phyloP scores from a whole-genome alignment of 495 filamentous ascomycete genomes.

The Penicillium manginii region DNA sequence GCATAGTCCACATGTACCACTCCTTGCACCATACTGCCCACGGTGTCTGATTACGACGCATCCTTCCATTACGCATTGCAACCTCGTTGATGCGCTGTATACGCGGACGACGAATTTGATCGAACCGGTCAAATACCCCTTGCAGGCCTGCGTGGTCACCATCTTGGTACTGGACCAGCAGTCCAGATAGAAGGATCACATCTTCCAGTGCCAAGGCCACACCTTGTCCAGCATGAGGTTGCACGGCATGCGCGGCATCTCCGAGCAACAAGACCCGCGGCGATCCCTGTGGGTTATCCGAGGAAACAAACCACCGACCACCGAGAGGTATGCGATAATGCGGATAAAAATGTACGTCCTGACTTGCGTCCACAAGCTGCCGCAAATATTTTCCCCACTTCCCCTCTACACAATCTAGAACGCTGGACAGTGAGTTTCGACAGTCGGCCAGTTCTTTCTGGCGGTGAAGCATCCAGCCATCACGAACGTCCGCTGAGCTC shows the following conservation, averaged over 20 bases:
- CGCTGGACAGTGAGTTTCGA: background rate
- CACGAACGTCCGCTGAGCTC: background rate
- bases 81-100: background rate
- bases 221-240: conserved; percentile 8
- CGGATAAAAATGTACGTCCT: conserved; percentile 1
- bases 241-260: conserved; percentile 8
- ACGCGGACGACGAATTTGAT: background rate
- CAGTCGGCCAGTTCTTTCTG: background rate
- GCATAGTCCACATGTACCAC: background rate
- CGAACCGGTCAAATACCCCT: background rate
- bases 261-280: conserved; percentile 3
- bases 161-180: background rate
- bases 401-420: background rate
- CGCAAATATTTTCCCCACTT: conserved; percentile 2
- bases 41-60: background rate
- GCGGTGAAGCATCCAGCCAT: conserved; percentile 3
- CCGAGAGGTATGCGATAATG: background rate
- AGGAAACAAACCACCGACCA: background rate
- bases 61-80: background rate
- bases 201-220: conserved; percentile 6
- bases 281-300: background rate
- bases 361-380: background rate
- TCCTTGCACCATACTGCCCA: background rate
- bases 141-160: background rate
- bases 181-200: conserved; percentile 3